Evolutionary conservation across 176 grass and related monocot genomes (phyloP), one percentile per base, ranked within the genome.

Genomic region (Eleusine coracana): DNA sequence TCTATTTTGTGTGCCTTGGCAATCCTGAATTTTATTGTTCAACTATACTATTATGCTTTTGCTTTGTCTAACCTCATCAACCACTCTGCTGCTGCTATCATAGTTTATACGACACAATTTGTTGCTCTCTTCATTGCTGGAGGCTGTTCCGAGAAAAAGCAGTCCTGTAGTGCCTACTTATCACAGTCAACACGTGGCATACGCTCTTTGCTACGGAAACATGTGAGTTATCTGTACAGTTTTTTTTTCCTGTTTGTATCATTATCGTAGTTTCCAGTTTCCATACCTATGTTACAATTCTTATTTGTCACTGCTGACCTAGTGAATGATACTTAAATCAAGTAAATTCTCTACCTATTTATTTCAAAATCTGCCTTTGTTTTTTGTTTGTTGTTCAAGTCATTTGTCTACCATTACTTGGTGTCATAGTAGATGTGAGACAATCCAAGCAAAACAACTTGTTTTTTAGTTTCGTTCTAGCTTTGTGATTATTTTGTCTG

Each of bases 41-140:
- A 49, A 14, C 37, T 68, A 61, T 8, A 68, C 73, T 72, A 68
- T 51, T 81, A n/a, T 10, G 72, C 49, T 46, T 51, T 89, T 10
- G 72, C 49, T 46, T 51, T 89, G 16, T 29, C 63, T 82, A 82
- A 79, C 20, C 9, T 77, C 66, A 15, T 76, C 50, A 25, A 69
- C 60, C 9, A 56, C 71, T 90, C 39, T 10, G 25, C 21, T 68
- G 10, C 68, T 76, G 28, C 31, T 31, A 1, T 72, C 66, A 36
- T 79, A 99, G 93, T 99, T 83, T 92, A 76, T 93, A 96, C 93
- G 2, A 23, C 91, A 46, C 93, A 99, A 81, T 96, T 99, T 94
- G 87, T 99, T 87, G 93, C 71, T 34, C 86, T 99, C 52, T 99
- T 99, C 37, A 65, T 99, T 18, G 66, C 87, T 44, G 91, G 87